Base-by-base conservation (phyloP, 2,329 filamentous ascomycete species). In the Periconia sp. region DNA sequence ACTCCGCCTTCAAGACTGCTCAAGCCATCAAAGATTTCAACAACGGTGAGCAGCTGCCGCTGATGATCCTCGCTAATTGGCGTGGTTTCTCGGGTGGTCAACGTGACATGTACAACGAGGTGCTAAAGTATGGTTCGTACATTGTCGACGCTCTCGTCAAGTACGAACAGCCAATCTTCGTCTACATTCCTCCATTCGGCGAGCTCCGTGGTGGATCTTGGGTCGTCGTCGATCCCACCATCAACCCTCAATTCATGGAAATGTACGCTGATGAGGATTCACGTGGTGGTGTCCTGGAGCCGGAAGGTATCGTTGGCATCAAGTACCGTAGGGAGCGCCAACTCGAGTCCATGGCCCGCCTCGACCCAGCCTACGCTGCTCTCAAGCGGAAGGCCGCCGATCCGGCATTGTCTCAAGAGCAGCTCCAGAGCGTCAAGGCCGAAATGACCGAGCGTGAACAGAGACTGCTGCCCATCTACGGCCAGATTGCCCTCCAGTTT, bases 61-160 rank as follows among this genome's bases (percentile, higher is more conserved):
- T 99, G 56, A 97, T 99, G 91, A 99, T 99, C 69, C 85, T 99
- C 54, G 94, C 94, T 75, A 99, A 99, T 82, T 99, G 94, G 94
- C 87, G 94, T 85, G 94, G 94, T 79, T 99, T 99, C 89, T 99
- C 94, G 58, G 94, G 94, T 79, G 94, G 94, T 55, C 94, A 99
- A 77, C 90, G 92, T 60, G 94, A 99, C 76, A 99, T 99, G 94
- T 99, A 95, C 85, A 96, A 97, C 78, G 94, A 99, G 77, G 94
- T 99, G 12, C 85, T 99, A 74, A 99, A 99, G 81, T 99, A 99
- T 67, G 94, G 94, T 68, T 96, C 92, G 13, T 97, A 94, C 82
- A 99, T 99, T 67, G 94, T 99, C 59, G 94, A 99, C 66, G 92
- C 92, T 41, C 86, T 99, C 34, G 91, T 96, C 80, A 95, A 96